These are phyloP conservation scores for Cladosporium sp. DNA, from an alignment of 2,329 filamentous ascomycete genomes.

Conservation along the genomic window DNA sequence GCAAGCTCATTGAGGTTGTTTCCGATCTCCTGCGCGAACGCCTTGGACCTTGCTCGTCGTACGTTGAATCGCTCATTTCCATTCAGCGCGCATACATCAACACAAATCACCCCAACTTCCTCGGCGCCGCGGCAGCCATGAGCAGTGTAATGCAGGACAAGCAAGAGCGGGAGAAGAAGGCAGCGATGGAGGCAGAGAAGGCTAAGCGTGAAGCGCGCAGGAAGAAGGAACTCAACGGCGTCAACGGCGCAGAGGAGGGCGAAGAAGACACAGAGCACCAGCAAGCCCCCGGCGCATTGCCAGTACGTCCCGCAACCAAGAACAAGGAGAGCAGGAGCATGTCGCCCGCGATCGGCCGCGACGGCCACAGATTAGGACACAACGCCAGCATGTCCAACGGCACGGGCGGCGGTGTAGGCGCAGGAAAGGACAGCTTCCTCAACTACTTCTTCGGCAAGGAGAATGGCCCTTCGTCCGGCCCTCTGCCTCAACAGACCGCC, in stretches of 20 bases:
- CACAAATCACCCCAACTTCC: slow-evolving; percentile 97
- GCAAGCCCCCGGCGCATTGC: slow-evolving; percentile 46
- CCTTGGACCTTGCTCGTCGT: slow-evolving; percentile 78
- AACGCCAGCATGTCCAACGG: slow-evolving; percentile 13
- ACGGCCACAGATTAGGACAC: slow-evolving; percentile 28
- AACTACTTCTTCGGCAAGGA: slow-evolving; percentile 99
- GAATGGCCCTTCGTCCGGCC: slow-evolving; percentile 46
- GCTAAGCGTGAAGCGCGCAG: slow-evolving; percentile 78
- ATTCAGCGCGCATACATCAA: slow-evolving; percentile 99
- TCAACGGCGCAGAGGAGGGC: slow-evolving; percentile 66
- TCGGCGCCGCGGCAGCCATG: slow-evolving; percentile 95
- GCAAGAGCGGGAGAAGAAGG: slow-evolving; percentile 87
- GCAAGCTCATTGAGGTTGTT: slow-evolving; percentile 95
- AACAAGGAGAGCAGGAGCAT: slow-evolving; percentile 64
- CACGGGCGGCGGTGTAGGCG: slow-evolving; percentile 40
- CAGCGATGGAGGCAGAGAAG: slow-evolving; percentile 71
- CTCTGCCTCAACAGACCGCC: slow-evolving; percentile 30
- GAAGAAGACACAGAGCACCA: slow-evolving; percentile 55
- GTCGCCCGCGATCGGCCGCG: slow-evolving; percentile 66
- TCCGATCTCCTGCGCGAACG: slow-evolving; percentile 91
- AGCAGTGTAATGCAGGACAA: slow-evolving; percentile 91
- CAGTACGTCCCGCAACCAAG: slow-evolving; percentile 42
- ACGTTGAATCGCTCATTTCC: slow-evolving; percentile 93
- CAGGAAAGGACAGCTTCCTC: slow-evolving; percentile 82
- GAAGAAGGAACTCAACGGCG: slow-evolving; percentile 68